Evolutionary conservation across 1,284 basidiomycete genomes (phyloP).

Genomic region (Mrakiaceae sp.): DNA sequence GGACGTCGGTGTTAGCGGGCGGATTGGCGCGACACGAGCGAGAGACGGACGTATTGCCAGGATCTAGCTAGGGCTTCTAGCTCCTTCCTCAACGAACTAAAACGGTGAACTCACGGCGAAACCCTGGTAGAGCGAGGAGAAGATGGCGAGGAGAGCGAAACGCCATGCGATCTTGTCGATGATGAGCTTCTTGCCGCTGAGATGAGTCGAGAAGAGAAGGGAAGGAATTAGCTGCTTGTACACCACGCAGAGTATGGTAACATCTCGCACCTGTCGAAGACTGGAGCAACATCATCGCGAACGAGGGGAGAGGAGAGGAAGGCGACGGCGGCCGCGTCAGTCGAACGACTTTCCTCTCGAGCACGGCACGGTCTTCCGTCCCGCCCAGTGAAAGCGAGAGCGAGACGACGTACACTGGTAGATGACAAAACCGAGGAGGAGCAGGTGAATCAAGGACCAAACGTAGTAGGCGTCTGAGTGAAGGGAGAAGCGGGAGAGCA

Average conservation of each 20-base stretch:
- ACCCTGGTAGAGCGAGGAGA: conserved; percentile 32
- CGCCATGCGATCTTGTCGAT: conserved; percentile 80
- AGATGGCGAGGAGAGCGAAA: conserved; percentile 68
- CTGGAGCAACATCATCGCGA: neutral
- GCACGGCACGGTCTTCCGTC: conserved; percentile 30
- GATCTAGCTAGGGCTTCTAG: too few species aligned
- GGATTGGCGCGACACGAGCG: too few species aligned
- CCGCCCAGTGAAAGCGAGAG: too few species aligned
- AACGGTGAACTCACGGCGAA: neutral
- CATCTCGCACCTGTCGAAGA: neutral
- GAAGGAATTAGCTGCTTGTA: conserved; percentile 42
- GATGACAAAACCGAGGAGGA: conserved; percentile 74
- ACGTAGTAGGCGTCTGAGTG: conserved; percentile 19
- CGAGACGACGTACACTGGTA: conserved; percentile 50
- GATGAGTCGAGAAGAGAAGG: conserved; percentile 36
- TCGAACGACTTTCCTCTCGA: neutral
- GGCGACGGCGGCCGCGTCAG: too few species aligned
- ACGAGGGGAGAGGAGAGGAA: neutral
- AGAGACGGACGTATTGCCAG: too few species aligned
- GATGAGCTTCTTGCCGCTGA: conserved; percentile 60
- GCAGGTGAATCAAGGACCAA: conserved; percentile 61
- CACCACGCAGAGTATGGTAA: conserved; percentile 64
- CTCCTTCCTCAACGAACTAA: neutral
- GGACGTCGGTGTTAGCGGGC: too few species aligned
- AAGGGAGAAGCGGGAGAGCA: neutral